These are phyloP conservation scores for Talaromyces stipitatus DNA, from an alignment of 495 filamentous ascomycete species.

Conservation along the genomic window DNA sequence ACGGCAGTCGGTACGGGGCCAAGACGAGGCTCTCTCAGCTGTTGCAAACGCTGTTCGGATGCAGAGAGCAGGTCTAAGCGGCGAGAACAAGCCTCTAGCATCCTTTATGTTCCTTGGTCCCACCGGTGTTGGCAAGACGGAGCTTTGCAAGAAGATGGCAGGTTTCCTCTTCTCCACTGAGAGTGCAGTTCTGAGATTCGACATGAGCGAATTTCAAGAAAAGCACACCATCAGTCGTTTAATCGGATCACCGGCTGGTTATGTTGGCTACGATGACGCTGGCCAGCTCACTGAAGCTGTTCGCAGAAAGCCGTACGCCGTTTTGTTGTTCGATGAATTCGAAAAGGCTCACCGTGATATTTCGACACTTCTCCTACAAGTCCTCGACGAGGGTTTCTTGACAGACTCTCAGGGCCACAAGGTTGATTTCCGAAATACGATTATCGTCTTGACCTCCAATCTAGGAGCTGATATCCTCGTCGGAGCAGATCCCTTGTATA, in stretches of 20 bases:
- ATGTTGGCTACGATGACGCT: slow-evolving; percentile 94
- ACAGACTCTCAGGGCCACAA: slow-evolving; percentile 95
- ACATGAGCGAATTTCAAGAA: slow-evolving; percentile 98
- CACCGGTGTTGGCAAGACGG: slow-evolving; percentile 95
- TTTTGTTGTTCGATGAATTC: slow-evolving; percentile 93
- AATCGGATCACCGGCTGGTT: slow-evolving; percentile 88
- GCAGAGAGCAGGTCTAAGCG: slow-evolving; percentile 86
- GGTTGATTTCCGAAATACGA: slow-evolving; percentile 90
- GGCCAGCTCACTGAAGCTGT: slow-evolving; percentile 96
- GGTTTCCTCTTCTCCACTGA: slow-evolving; percentile 89
- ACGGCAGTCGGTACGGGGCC: slow-evolving; percentile 76
- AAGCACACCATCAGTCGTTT: slow-evolving; percentile 91
- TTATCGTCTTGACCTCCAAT: slow-evolving; percentile 94
- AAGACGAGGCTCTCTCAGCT: slow-evolving; percentile 86
- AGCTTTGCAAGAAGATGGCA: slow-evolving; percentile 94
- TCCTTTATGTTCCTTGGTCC: slow-evolving; percentile 98
- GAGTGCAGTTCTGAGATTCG: slow-evolving; percentile 82
- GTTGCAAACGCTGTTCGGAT: slow-evolving; percentile 90
- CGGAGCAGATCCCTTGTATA: slow-evolving; percentile 31
- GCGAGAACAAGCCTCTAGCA: slow-evolving; percentile 84
- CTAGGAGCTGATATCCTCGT: slow-evolving; percentile 53
- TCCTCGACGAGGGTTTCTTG: slow-evolving; percentile 92
- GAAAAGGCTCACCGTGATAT: slow-evolving; percentile 97
- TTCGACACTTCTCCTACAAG: slow-evolving; percentile 85
- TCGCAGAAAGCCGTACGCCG: slow-evolving; percentile 88